Percentiles rank a stretch among this genome's conserved stretches.
Conservation (phyloP, 2,329 filamentous ascomycete genomes). For the Penicillium capsulatum region DNA sequence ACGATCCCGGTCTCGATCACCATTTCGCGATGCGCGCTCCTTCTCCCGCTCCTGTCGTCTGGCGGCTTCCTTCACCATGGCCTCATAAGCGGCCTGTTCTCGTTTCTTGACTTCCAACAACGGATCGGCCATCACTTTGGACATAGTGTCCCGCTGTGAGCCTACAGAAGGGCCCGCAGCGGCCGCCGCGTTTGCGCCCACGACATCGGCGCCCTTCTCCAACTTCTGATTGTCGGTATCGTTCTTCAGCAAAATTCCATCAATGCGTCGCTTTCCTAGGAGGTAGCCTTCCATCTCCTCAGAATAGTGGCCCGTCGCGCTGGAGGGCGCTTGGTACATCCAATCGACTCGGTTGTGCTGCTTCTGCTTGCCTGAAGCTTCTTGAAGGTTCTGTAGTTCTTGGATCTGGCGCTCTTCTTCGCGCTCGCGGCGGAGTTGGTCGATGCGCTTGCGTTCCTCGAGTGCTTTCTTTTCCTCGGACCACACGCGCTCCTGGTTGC, state of each 20-base stretch:
- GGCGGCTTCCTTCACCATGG: conserved; percentile 45
- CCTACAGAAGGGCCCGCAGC: conserved; percentile 54
- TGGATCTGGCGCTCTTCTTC: conserved; percentile 90
- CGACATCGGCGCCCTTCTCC: conserved; percentile 59
- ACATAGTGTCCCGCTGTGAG: conserved; percentile 70
- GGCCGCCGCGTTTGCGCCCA: conserved; percentile 17
- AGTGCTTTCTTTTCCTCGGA: conserved; percentile 88
- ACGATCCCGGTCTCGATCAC: conserved; percentile 16
- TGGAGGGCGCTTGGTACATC: conserved; percentile 92
- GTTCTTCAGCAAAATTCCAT: conserved; percentile 71
- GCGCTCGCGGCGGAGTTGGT: conserved; percentile 86
- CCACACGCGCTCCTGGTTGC: conserved; percentile 88
- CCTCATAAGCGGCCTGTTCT: conserved; percentile 74
- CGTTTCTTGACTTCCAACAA: conserved; percentile 89
- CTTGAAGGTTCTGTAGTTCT: conserved; percentile 84
- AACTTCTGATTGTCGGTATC: conserved; percentile 70
- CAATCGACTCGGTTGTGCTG: conserved; percentile 83
- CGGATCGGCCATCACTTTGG: conserved; percentile 87
- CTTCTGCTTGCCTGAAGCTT: conserved; percentile 79
- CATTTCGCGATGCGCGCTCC: conserved; percentile 19
- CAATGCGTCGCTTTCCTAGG: conserved; percentile 86
- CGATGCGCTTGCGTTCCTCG: conserved; percentile 89
- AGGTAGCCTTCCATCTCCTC: conserved; percentile 94
- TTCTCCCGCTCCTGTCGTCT: conserved; percentile 28
- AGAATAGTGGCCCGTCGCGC: conserved; percentile 62